Evolutionary conservation across 768 basidiomycete species (phyloP).

Genomic region (Lactifluus rugatus): DNA sequence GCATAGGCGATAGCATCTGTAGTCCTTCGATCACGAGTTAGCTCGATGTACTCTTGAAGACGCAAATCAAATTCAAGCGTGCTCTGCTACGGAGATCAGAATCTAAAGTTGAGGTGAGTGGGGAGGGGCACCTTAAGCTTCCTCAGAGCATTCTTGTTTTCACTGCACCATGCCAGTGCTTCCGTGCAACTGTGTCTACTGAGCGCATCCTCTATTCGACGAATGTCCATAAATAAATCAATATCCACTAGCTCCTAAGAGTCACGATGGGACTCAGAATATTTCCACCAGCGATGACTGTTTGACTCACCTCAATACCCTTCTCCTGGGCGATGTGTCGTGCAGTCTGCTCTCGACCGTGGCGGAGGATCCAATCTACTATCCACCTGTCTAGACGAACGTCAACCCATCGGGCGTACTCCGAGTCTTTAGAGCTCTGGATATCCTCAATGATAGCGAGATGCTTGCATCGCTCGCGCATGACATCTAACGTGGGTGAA

Average conservation of each 20-base stretch:
- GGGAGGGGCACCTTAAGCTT: conserved; percentile 64
- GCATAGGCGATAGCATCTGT: conserved; percentile 78
- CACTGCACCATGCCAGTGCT: conserved; percentile 91
- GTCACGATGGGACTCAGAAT: conserved; percentile 8
- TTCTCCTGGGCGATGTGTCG: conserved; percentile 63
- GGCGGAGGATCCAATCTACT: conserved; percentile 84
- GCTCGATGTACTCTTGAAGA: conserved; percentile 93
- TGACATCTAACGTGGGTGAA: conserved; percentile 55
- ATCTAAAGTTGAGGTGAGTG: conserved; percentile 3
- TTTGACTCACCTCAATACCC: conserved; percentile 58
- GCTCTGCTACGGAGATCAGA: conserved; percentile 43
- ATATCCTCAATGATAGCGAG: conserved; percentile 54
- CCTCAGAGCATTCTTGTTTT: conserved; percentile 86
- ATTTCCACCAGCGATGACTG: background rate
- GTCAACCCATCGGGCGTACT: conserved; percentile 70
- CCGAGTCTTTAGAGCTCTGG: conserved; percentile 40
- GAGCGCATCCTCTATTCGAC: conserved; percentile 76
- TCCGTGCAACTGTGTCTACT: conserved; percentile 69
- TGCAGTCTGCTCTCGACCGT: conserved; percentile 71
- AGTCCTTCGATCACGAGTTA: conserved; percentile 56
- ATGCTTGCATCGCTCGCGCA: conserved; percentile 66
- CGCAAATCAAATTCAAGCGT: conserved; percentile 94
- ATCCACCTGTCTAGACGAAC: conserved; percentile 79
- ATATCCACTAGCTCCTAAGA: conserved; percentile 77
- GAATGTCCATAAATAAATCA: conserved; percentile 83